Base-by-base conservation (phyloP, 441 rosid genomes). In the Populus hybrid region DNA sequence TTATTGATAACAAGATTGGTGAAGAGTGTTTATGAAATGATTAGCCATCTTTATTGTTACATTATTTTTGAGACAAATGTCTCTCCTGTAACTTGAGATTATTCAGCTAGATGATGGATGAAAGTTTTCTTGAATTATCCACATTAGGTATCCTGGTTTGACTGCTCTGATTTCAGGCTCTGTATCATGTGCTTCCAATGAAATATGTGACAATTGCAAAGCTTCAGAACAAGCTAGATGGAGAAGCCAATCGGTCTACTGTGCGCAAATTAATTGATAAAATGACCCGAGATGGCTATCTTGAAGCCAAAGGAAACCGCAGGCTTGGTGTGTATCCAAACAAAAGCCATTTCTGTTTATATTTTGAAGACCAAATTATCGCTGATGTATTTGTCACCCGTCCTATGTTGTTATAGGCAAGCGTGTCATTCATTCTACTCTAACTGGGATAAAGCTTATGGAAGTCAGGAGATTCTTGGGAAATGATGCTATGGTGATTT, bases 131-230 rank as follows among this genome's bases (percentile, higher is more conserved):
- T 42, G 12, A 50, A 30, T 10, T 50, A 65, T 32, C 57, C 74
- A 63, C 42, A 73, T 40, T 20, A 40, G 42, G 66, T 77, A 42
- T 75, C 20, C 66, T 73, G 76, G 73, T 77, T 67, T 77, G 76
- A 75, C 77, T 64, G 73, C 59, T 34, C 26, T 40, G 61, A 59
- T 74, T 75, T 28, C 85, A 96, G 98, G 99, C 97, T 64, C 78
- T 96, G 75, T 90, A 86, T 84, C 92, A 93, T 75, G 88, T 91
- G 81, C 99, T 96, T 83, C 96, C 90, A 1, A 83, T 96, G 99
- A 84, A 87, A 28, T 91, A 90, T 75, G 88, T 94, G 75, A 89
- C 94, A 2, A 72, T 85, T 57, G 61, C 90, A 69, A 93, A 89
- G 90, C 98, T 96, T 82, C 98, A 89, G 80, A 86, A 74, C 80